Evolutionary conservation across 148 eudicot genomes (phyloP), one percentile per base, ranked within the genome.

Genomic region (Diospyros kaki): DNA sequence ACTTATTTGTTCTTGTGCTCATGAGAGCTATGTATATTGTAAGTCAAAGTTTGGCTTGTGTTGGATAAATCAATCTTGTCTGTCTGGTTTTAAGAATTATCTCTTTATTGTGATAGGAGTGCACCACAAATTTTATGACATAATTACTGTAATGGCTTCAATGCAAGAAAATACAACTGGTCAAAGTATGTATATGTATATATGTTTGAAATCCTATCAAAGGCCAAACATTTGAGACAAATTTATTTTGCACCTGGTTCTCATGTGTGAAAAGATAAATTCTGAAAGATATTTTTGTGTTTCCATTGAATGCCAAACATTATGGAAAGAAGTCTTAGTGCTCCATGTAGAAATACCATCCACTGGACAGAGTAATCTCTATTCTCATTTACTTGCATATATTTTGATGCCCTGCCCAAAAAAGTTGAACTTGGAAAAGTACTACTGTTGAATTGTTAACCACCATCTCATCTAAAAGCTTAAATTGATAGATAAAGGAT

Each of bases 191-290:
- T 28, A 28, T 28, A 28, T 28, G 28, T 28, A 28, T 28, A 28
- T 28, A 28, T 28, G 28, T 28, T 28, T 28, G 28, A 28, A 28
- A 28, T 28, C 28, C 28, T 28, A 28, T 28, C 28, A 28, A 28
- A 28, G 28, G 28, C 28, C 28, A 28, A 28, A 28, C 28, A 28
- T 28, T 28, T n/a, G 52, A 56, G 11, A 17, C 45, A 42, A 72
- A 72, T 41, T 72, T 58, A 41, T 43, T 72, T 41, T 72, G 11
- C 50, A 72, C 10, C 52, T 65, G 14, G 28, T 65, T 9, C 43
- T 4, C 43, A 66, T 18, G 54, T 15, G 38, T 1, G 2, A 11
- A 28, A 51, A 48, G 71, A 38, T 43, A 50, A 18, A 18, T 2
- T 58, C 7, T 28, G 3, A 2, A 2, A 5, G 5, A 14, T 3